phyloP scores from a whole-genome alignment of 139 green algal species.

The Chlorella sp. region DNA sequence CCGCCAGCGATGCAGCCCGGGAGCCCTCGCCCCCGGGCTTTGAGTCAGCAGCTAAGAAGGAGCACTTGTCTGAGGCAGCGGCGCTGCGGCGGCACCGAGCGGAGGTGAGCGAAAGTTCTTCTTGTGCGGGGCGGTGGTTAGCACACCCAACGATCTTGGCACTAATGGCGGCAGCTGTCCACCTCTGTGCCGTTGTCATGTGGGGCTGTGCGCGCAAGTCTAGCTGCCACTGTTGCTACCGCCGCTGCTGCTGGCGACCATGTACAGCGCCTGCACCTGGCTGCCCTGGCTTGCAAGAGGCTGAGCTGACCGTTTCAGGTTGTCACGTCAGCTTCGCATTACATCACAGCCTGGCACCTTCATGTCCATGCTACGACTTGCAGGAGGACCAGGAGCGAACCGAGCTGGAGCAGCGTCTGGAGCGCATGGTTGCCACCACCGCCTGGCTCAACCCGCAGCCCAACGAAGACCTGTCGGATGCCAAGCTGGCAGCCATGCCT shows the following conservation, averaged over 20 bases:
- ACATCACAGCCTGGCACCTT: no score
- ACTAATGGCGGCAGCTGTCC: no score
- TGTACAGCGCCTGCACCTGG: no score
- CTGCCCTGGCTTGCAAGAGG: no score
- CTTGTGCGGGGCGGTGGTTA: no score
- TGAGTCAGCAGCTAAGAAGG: constrained; percentile 44
- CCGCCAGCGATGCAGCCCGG: not conserved
- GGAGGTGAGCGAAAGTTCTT: not conserved
- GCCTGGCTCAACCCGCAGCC: constrained; percentile 29
- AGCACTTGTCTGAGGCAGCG: constrained; percentile 47
- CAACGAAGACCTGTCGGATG: constrained; percentile 15
- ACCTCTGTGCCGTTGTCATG: no score
- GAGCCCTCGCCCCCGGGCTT: constrained; percentile 32
- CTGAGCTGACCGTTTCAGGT: no score
- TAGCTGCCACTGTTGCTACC: no score
- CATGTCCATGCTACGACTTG: not conserved
- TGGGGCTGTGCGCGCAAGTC: no score
- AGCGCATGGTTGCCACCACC: constrained; percentile 21
- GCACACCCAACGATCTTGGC: no score
- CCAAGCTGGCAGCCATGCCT: not conserved
- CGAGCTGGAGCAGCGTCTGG: constrained; percentile 12
- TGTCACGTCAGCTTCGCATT: no score
- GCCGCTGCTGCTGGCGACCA: no score
- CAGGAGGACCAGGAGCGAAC: constrained; percentile 40
- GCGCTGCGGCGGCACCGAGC: constrained; percentile 31